Conservation (phyloP, 2,329 filamentous ascomycete genomes). For the Meredithiella fracta region DNA sequence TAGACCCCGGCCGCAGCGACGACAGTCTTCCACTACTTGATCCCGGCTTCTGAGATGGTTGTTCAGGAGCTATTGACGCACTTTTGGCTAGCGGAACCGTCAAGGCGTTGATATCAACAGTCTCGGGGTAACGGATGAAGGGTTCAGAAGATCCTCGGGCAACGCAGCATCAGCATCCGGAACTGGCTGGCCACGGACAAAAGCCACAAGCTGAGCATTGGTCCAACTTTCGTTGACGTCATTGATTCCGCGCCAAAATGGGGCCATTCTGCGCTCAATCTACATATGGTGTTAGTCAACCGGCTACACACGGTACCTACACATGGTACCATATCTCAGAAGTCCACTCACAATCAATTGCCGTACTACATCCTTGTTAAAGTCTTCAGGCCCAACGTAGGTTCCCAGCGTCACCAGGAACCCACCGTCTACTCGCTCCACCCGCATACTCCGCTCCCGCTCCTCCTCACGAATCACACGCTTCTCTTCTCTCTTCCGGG, state of each 20-base stretch:
- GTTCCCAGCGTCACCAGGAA: constrained; percentile 87
- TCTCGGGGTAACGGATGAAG: constrained; percentile 30
- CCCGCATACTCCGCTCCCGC: constrained; percentile 72
- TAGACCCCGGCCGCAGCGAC: constrained; percentile 47
- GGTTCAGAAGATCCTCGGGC: constrained; percentile 40
- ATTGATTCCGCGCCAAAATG: constrained; percentile 87
- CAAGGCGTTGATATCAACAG: constrained; percentile 32
- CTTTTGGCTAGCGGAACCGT: constrained; percentile 64
- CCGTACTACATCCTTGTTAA: constrained; percentile 72
- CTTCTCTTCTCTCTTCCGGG: constrained; percentile 69
- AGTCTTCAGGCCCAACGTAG: constrained; percentile 86
- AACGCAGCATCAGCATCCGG: constrained; percentile 70
- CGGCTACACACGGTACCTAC: background rate
- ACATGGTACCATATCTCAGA: background rate
- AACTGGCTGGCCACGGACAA: constrained; percentile 66
- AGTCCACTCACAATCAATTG: constrained; percentile 60
- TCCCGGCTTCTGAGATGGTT: background rate
- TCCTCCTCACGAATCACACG: constrained; percentile 60
- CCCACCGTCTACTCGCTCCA: constrained; percentile 88
- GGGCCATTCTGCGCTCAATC: constrained; percentile 84
- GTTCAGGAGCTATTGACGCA: constrained; percentile 65
- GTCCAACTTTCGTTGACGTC: constrained; percentile 82
- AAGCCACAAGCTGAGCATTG: constrained; percentile 87
- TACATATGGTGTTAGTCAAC: constrained; percentile 23
- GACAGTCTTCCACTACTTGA: constrained; percentile 17